Base-by-base conservation (phyloP, 129 eudicot species). In the Cynara cardunculus region DNA sequence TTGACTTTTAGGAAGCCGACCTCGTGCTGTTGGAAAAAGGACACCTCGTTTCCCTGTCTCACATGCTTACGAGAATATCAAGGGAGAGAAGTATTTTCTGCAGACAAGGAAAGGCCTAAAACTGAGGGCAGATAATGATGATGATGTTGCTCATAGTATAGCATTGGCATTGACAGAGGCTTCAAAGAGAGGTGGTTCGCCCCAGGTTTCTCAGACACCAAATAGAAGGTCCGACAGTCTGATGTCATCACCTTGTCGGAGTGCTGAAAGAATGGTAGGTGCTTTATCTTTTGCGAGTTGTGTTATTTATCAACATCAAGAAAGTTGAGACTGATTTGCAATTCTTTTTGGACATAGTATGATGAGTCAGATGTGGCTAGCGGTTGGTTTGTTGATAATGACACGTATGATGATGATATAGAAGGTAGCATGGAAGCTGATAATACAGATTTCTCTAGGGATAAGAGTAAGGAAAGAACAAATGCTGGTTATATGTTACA, bases 21-120 rank as follows among this genome's bases (percentile, higher is more conserved):
- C 96, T 83, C 96, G 94, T 82, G 97, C 90, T 75, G 99, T 95
- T 80, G 99, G 99, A 59, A 92, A 95, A 88, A 89, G 99, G 87
- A 95, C 99, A 2, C 99, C 97, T 11, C 89, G 99, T 25, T 78
- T 90, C 82, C 99, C 97, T 32, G 90, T 95, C 78, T 85, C 88
- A 24, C 86, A 87, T 85, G 69, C 96, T 24, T 73, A 85, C 79
- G 94, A 92, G 67, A 87, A 85, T 81, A 69, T 67, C 21, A 90
- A 82, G 26, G 88, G 85, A 46, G 94, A 89, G 24, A 85, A 80
- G 76, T 80, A 71, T 64, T 53, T 81, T 71, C 84, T 84, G 78
- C 91, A 92, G 14, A 72, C 89, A 35, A 88, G 87, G 71, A 89
- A 86, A 69, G 93, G 89, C 67, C 37, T 87, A 75, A 90, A 78